A percentile compares a stretch with the other conserved stretches of the same genome.
These are phyloP conservation scores for Xylaria longipes DNA, from an alignment of 495 filamentous ascomycete genomes.

Conservation along the genomic window DNA sequence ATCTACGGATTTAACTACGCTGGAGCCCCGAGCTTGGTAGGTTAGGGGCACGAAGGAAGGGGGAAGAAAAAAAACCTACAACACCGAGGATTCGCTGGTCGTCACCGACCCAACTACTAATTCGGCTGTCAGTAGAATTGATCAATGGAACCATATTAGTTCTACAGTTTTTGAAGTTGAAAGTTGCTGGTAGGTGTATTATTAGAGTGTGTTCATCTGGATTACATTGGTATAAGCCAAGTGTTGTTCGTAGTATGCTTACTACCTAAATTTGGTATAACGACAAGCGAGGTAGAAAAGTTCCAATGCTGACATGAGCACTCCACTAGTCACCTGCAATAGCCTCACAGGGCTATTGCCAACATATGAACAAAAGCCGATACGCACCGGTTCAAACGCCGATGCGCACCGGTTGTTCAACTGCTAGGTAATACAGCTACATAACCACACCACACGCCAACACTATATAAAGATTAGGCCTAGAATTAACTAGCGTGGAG, in stretches of 20 bases:
- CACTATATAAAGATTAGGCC: too few relatives aligned
- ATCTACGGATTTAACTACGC: background rate
- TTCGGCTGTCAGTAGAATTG: too few relatives aligned
- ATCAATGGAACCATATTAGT: too few relatives aligned
- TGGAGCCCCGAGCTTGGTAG: background rate
- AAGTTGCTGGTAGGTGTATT: too few relatives aligned
- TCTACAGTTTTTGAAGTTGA: too few relatives aligned
- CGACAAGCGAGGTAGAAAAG: background rate
- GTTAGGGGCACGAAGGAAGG: too few relatives aligned
- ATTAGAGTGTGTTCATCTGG: too few relatives aligned
- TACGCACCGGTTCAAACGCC: background rate
- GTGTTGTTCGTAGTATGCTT: too few relatives aligned
- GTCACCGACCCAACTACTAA: slow-evolving; percentile 52
- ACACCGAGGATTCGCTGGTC: slow-evolving; percentile 48
- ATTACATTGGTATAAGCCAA: too few relatives aligned
- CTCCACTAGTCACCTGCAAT: background rate
- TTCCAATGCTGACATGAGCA: slow-evolving; percentile 8
- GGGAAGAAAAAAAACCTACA: too few relatives aligned
- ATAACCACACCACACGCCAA: background rate
- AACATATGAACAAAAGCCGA: background rate
- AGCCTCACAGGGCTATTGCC: too few relatives aligned
- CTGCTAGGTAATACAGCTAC: background rate
- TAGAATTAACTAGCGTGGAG: too few relatives aligned
- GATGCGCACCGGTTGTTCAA: background rate
- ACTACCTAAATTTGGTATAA: background rate